Base-by-base conservation (phyloP, 2,329 filamentous ascomycete genomes). In the Lecanosticta acicola region DNA sequence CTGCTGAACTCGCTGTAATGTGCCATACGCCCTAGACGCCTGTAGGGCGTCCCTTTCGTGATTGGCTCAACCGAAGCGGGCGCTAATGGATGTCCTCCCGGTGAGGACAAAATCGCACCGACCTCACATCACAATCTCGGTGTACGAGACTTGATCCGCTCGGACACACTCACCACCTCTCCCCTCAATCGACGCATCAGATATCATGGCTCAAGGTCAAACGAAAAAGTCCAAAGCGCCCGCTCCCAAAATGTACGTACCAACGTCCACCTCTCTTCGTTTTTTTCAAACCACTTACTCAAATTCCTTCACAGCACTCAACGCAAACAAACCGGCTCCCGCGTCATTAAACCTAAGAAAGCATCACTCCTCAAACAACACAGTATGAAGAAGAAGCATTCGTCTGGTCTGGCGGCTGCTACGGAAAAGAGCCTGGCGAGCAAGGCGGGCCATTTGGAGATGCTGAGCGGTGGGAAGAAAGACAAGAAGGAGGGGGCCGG, bases 361-460 rank as follows among this genome's bases (percentile, higher is more conserved):
- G 66, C 74, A 4, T 69, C 69, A 2, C 67, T 85, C 42, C 73
- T 83, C 32, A 74, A 75, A 61, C 75, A 81, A 60, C 70, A 78
- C 53, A 80, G 80, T 59, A 72, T 84, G 62, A 79, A 76, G 42
- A 84, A 82, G 76, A 84, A 84, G 74, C 72, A 79, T 51, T 75
- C 79, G 1, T 70, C 78, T 0, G 81, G 81, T 0, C 66, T 87
- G 33, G 77, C 76, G 3, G 76, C 75, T 0, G 73, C 79, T 68
- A 87, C 83, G n/a, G 84, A 87, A 61, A 76, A 77, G 50, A 76
- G 74, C 51, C 71, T 87, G 8, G 83, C 82, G 10, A 71, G 79
- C 50, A 79, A 79, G 59, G 83, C 82, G 3, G 84, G 83, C 11
- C 83, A 87, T 72, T 59, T 87, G 59, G 83, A 87, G 65, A 61